These are phyloP conservation scores for Alternaria conjuncta DNA, from an alignment of 2,329 filamentous ascomycete species.

Conservation along the genomic window DNA sequence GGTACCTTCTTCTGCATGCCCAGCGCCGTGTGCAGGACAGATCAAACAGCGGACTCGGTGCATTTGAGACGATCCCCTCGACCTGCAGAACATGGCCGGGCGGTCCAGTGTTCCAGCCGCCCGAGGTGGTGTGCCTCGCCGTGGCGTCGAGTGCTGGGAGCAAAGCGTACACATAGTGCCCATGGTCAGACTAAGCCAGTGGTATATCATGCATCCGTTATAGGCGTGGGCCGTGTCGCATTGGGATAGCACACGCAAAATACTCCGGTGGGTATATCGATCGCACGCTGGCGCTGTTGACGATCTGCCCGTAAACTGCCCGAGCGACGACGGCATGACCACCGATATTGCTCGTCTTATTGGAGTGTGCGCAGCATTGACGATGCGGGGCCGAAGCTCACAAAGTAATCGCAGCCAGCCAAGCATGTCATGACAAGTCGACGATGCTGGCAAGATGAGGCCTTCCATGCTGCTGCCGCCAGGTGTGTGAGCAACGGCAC, in stretches of 20 bases:
- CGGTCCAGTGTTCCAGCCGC: constrained; percentile 24
- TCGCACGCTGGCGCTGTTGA: constrained; percentile 38
- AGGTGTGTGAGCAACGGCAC: neutral
- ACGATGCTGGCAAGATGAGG: neutral
- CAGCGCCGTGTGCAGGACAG: constrained; percentile 18
- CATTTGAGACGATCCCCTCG: constrained; percentile 29
- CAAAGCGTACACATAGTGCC: constrained; percentile 26
- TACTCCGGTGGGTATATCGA: constrained; percentile 45
- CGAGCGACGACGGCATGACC: constrained; percentile 31
- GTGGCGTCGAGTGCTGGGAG: constrained; percentile 35
- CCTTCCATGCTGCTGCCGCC: neutral
- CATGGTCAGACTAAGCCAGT: constrained; percentile 31
- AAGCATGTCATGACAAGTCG: constrained; percentile 1
- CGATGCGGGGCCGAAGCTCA: constrained; percentile 37
- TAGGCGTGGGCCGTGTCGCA: constrained; percentile 29
- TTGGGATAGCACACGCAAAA: constrained; percentile 38
- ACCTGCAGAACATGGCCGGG: constrained; percentile 22
- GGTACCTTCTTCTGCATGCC: constrained; percentile 3
- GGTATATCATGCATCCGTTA: constrained; percentile 29
- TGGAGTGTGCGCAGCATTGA: constrained; percentile 25
- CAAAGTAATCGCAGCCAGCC: neutral
- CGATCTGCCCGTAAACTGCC: constrained; percentile 47
- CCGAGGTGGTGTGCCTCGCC: constrained; percentile 25
- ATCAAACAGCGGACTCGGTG: constrained; percentile 39
- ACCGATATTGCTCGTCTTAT: constrained; percentile 31